A percentile compares a stretch with the other conserved stretches of the same genome.
Conservation (phyloP, 192 early-diverging fungal species). For the Backusella circina region DNA sequence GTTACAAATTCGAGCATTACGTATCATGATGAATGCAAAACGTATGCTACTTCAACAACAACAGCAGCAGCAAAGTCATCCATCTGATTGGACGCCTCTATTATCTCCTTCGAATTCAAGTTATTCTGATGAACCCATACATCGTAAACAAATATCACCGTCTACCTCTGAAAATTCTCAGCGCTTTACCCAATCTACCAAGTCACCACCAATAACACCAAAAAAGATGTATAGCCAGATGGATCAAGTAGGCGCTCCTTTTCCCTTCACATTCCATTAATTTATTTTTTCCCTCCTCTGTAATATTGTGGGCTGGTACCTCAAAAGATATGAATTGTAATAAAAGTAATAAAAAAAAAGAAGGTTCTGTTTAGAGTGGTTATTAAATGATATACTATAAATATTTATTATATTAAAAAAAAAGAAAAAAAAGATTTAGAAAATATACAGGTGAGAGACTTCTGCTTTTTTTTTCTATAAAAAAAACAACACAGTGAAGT, state of each 20-base stretch:
- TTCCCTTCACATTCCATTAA: background rate
- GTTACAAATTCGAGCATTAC: conserved; percentile 55
- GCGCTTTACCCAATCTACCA: background rate
- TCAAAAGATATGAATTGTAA: background rate
- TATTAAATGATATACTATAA: background rate
- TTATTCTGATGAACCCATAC: background rate
- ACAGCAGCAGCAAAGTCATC: background rate
- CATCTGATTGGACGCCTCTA: background rate
- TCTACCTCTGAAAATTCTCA: background rate
- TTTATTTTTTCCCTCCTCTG: background rate
- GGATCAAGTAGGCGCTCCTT: background rate
- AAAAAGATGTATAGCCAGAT: background rate
- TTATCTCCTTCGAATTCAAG: conserved; percentile 1
- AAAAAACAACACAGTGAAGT: background rate
- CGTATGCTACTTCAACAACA: background rate
- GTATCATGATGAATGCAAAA: conserved; percentile 49
- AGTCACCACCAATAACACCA: background rate
- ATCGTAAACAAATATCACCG: background rate
- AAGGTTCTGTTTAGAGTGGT: background rate
- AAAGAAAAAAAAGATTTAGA: too few species aligned
- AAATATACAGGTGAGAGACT: background rate
- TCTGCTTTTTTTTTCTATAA: background rate
- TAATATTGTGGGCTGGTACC: background rate
- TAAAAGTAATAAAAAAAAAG: too few species aligned
- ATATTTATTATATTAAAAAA: background rate